Conservation (phyloP, 1,284 basidiomycete genomes). For the Sanghuangporus baumii region DNA sequence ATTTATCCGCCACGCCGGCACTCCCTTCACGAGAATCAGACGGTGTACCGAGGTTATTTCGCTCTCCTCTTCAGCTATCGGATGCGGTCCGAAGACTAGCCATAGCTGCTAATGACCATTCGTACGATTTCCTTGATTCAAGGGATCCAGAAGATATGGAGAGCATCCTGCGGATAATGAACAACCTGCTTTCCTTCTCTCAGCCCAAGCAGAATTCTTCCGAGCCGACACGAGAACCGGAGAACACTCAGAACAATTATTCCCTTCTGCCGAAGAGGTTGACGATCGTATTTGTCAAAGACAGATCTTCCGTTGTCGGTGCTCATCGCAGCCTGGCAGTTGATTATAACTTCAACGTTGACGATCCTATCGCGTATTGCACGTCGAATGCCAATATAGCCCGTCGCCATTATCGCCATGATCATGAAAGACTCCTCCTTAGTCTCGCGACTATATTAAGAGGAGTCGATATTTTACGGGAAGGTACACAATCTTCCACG, state of each 20-base stretch:
- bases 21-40: slow-evolving; percentile 29
- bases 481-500: not conserved
- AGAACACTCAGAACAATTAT: slow-evolving; percentile 31
- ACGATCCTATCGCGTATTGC: slow-evolving; percentile 45
- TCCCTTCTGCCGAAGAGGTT: slow-evolving; percentile 41
- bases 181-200: slow-evolving; percentile 62
- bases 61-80: slow-evolving; percentile 58
- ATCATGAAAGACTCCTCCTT: slow-evolving; percentile 72
- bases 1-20: slow-evolving; percentile 43
- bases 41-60: slow-evolving; percentile 41
- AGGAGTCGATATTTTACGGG: not conserved
- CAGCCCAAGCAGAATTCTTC: slow-evolving; percentile 39
- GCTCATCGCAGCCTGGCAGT: slow-evolving; percentile 57
- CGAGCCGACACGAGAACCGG: slow-evolving; percentile 27
- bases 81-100: slow-evolving; percentile 63
- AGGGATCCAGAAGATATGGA: slow-evolving; percentile 41
- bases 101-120: slow-evolving; percentile 51
- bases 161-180: slow-evolving; percentile 65
- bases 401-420: slow-evolving; percentile 50
- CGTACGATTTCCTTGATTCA: slow-evolving; percentile 30
- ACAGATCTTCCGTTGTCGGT: slow-evolving; percentile 50
- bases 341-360: slow-evolving; percentile 52
- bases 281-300: slow-evolving; percentile 64
- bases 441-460: slow-evolving; percentile 51
- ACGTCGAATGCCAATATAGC: slow-evolving; percentile 58